Evolutionary conservation across 805 yeast species (phyloP), one percentile per base, ranked within the genome.

Genomic region (Clavispora carvajalis): DNA sequence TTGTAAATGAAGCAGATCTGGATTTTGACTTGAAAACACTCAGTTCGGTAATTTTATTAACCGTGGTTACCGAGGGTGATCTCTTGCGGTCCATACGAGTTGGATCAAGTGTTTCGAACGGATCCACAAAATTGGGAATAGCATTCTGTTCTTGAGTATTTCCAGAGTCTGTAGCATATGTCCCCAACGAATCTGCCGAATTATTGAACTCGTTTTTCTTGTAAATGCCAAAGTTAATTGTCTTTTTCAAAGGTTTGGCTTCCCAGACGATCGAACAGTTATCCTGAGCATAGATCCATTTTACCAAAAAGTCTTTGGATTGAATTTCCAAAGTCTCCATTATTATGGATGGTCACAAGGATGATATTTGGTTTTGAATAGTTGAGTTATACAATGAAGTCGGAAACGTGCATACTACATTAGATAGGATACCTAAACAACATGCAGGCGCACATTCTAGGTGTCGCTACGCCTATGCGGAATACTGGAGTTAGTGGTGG

Each of bases 261-360:
- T 84, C 90, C 85, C 93, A 91, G 46, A 76, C 76, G 33, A 91
- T 75, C 15, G 71, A 59, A 22, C 82, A 74, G 43, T 79, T 75
- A 29, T 78, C 83, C 0, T 85, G 83, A 6, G 85, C 85, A 46
- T 80, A 76, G 40, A 90, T 80, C 98, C 98, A 93, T 52, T 91
- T 87, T 54, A 90, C 85, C 46, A 89, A 78, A 55, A 86, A 91
- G 42, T 93, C 84, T 60, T 87, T 85, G 37, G 95, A 81, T 53
- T 90, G 95, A 18, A 93, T 79, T 62, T 91, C 97, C 36, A 93
- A 75, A 2, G 89, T 81, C 62, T 91, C 98, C 96, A 89, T 86
- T 29, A 17, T 28, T 8, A 28, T 11, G 4, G 9, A 28, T 1
- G 8, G 16, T 7, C 19, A 15, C 19, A 28, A 28, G 31, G 16